These are phyloP conservation scores for Cyberlindnera lachancei DNA, from an alignment of 805 yeast species.

Conservation along the genomic window DNA sequence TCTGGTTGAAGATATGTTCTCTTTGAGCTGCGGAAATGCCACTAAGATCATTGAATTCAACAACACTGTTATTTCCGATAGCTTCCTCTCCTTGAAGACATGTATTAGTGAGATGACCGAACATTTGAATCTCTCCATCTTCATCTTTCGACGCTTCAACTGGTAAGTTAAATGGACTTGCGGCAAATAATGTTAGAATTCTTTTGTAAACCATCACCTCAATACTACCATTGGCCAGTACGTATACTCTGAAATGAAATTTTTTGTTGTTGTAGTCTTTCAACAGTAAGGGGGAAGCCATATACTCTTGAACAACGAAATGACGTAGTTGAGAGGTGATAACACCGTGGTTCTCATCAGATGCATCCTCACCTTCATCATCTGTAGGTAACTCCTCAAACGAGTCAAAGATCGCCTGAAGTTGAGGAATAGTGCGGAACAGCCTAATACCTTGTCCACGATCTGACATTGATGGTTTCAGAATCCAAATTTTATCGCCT, in stretches of 20 bases:
- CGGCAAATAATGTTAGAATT: conserved; percentile 79
- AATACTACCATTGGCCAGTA: conserved; percentile 66
- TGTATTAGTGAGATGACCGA: conserved; percentile 87
- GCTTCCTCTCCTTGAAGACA: conserved; percentile 65
- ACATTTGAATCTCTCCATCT: conserved; percentile 32
- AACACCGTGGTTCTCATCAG: conserved; percentile 49
- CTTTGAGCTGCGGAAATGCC: conserved; percentile 34
- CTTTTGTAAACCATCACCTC: conserved; percentile 73
- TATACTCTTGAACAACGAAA: conserved; percentile 82
- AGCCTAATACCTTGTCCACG: conserved; percentile 92
- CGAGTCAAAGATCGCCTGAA: conserved; percentile 76
- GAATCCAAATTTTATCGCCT: conserved; percentile 66
- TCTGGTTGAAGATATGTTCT: conserved; percentile 39
- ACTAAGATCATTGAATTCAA: conserved; percentile 51
- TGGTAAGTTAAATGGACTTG: conserved; percentile 32
- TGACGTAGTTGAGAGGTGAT: conserved; percentile 85
- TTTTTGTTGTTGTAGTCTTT: conserved; percentile 56
- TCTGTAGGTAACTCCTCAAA: conserved; percentile 71
- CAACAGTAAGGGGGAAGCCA: conserved; percentile 60
- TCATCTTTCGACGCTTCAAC: conserved; percentile 23
- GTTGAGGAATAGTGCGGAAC: conserved; percentile 68
- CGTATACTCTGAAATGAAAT: conserved; percentile 85
- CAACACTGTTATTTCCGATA: conserved; percentile 39
- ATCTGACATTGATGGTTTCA: conserved; percentile 96
- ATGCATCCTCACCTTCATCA: conserved; percentile 48